These are phyloP conservation scores for Alternaria brassicae DNA, from an alignment of 2,329 filamentous ascomycete genomes.

Conservation along the genomic window DNA sequence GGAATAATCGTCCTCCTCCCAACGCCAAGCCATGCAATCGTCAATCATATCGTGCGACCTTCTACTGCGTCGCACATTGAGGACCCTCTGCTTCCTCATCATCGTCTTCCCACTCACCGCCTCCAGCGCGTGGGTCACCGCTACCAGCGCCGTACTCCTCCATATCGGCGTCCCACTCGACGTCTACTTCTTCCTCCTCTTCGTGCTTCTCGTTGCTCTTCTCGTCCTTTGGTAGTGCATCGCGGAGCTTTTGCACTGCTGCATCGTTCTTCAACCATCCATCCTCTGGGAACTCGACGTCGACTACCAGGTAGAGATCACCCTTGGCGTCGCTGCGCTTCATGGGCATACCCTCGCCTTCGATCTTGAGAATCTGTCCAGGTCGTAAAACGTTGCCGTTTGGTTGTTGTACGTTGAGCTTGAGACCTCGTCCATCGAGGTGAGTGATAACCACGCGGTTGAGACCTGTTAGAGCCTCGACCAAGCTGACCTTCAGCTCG, in stretches of 20 bases:
- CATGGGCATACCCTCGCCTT: constrained; percentile 91
- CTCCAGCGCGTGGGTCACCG: constrained; percentile 69
- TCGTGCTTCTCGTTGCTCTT: constrained; percentile 66
- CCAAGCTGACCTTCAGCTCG: constrained; percentile 79
- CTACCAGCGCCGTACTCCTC: constrained; percentile 81
- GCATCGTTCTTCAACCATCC: constrained; percentile 78
- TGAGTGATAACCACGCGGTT: constrained; percentile 89
- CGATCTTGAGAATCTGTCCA: constrained; percentile 82
- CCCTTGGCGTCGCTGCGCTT: constrained; percentile 85
- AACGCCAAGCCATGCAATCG: constrained; percentile 37
- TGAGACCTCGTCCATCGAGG: constrained; percentile 89
- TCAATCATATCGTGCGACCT: constrained; percentile 18
- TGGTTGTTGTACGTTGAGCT: constrained; percentile 74
- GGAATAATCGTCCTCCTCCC: constrained; percentile 15
- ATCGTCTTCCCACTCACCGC: constrained; percentile 74
- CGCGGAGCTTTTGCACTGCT: constrained; percentile 72
- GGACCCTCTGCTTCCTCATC: constrained; percentile 66
- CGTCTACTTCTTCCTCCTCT: constrained; percentile 84
- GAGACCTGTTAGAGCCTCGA: constrained; percentile 87
- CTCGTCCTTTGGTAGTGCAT: constrained; percentile 72
- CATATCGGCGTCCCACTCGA: constrained; percentile 81
- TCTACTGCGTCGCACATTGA: constrained; percentile 76
- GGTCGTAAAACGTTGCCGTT: constrained; percentile 80
- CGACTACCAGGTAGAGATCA: constrained; percentile 85
- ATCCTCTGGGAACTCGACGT: constrained; percentile 87